Conservation (phyloP, 805 yeast species). For the Ogataea paradorogensis region DNA sequence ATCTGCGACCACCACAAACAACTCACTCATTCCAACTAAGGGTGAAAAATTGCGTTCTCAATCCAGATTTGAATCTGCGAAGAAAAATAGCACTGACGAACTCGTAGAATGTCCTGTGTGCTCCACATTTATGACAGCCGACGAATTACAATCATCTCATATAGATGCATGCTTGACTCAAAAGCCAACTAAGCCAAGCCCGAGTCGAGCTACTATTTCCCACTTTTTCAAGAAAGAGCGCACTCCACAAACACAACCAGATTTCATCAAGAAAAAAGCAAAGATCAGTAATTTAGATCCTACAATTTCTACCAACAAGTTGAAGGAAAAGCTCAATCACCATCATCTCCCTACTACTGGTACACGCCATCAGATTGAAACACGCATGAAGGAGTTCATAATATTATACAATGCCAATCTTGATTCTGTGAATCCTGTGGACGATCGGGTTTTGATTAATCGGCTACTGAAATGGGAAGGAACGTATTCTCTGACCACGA, state of each 20-base stretch:
- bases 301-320: constrained; percentile 51
- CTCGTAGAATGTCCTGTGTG: constrained; percentile 71
- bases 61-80: constrained; percentile 16
- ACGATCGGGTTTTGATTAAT: constrained; percentile 51
- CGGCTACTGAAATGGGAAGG: constrained; percentile 68
- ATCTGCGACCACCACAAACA: too few species aligned
- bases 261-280: constrained; percentile 15
- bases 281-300: constrained; percentile 65
- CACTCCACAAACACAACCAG: constrained; percentile 26
- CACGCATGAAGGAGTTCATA: constrained; percentile 73
- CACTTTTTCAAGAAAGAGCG: constrained; percentile 14
- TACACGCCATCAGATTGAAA: constrained; percentile 57
- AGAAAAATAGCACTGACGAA: constrained; percentile 23
- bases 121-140: constrained; percentile 48
- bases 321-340: constrained; percentile 56
- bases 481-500: constrained; percentile 19
- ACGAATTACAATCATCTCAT: constrained; percentile 55
- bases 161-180: constrained; percentile 54
- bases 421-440: constrained; percentile 65
- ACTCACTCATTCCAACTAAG: constrained; percentile 17
- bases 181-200: constrained; percentile 20
- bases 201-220: constrained; percentile 14
- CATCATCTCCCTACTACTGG: constrained; percentile 63
- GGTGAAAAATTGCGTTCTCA: not conserved
- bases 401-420: constrained; percentile 77